Base-by-base conservation (phyloP, 257 asterid genomes). In the Petunia axillaris region DNA sequence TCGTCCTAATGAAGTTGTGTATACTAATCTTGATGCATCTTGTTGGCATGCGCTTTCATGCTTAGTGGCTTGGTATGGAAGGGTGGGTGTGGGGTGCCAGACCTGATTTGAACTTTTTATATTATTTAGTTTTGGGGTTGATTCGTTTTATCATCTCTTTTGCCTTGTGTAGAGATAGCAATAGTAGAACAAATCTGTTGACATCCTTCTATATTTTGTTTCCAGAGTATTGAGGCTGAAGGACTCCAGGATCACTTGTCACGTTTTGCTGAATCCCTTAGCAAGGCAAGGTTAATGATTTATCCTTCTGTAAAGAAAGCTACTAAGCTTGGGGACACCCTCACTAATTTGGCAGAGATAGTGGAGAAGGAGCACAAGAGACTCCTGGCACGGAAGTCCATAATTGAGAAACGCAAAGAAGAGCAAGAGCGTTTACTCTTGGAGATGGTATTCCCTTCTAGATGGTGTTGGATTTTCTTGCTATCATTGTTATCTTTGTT, bases 401-500 rank as follows among this genome's bases (percentile, higher is more conserved):
- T 92, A 78, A 92, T 92, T 53, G 97, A 92, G 84, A 93, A 91
- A 79, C 97, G 98, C 84, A 94, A 94, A 90, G 98, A 94, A 88
- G 98, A 94, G 65, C 98, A 94, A 82, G 98, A 93, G 75, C 94
- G 93, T 4, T 92, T 89, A 46, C 95, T 94, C 80, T 81, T 94
- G 80, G 98, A 93, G 83, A 91, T 85, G 98, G 98, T 89, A 90
- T 80, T 36, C 43, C n/a, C 68, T 63, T 63, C 68, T 63, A 9
- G 44, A 63, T 6, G n/a, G 68, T 63, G 44, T 63, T 63, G 16
- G 68, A 35, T 41, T 63, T 63, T 10, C 2, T 63, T 63, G n/a
- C 14, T 63, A 36, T 63, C n/a, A 4, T 63, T 63, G 14, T 36
- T 63, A 36, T 63, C n/a, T 1, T 63, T 63, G 14, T 36, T 63